Conservation (phyloP, 2,329 filamentous ascomycete genomes). For the Cordyceps javanica region DNA sequence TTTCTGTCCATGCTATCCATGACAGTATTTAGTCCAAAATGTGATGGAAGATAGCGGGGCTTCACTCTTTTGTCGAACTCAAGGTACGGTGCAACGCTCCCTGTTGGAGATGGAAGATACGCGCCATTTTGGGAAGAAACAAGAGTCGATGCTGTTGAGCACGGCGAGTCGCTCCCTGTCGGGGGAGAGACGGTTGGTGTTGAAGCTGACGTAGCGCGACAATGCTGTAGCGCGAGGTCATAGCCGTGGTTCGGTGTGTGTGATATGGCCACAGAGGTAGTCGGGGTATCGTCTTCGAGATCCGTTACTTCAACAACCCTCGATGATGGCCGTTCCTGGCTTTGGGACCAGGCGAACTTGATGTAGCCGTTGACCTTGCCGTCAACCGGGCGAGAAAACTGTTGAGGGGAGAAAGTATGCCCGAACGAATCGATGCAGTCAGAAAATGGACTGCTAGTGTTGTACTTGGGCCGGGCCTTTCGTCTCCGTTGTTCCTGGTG, state of each 20-base stretch:
- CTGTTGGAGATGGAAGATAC: neutral
- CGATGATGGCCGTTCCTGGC: neutral
- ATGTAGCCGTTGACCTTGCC: slow-evolving; percentile 33
- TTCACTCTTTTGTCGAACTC: neutral
- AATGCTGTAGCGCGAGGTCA: neutral
- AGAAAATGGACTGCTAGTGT: slow-evolving; percentile 27
- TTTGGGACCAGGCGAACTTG: slow-evolving; percentile 31
- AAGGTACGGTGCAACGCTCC: neutral
- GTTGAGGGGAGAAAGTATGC: slow-evolving; percentile 15
- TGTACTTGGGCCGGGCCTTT: slow-evolving; percentile 6
- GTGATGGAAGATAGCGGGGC: neutral
- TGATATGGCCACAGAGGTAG: neutral
- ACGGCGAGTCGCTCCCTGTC: neutral
- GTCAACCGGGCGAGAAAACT: slow-evolving; percentile 25
- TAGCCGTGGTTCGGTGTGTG: neutral
- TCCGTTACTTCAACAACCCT: neutral
- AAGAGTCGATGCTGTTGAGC: neutral
- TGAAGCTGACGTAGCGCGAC: neutral
- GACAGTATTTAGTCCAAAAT: neutral
- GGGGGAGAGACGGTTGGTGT: neutral
- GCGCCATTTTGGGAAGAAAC: neutral
- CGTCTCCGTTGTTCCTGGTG: slow-evolving; percentile 12
- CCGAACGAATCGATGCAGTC: slow-evolving; percentile 26
- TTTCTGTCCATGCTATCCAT: slow-evolving; percentile 12
- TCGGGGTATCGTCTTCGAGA: neutral